Evolutionary conservation across 2,329 filamentous ascomycete genomes (phyloP).

Genomic region (Epichloe scottii): DNA sequence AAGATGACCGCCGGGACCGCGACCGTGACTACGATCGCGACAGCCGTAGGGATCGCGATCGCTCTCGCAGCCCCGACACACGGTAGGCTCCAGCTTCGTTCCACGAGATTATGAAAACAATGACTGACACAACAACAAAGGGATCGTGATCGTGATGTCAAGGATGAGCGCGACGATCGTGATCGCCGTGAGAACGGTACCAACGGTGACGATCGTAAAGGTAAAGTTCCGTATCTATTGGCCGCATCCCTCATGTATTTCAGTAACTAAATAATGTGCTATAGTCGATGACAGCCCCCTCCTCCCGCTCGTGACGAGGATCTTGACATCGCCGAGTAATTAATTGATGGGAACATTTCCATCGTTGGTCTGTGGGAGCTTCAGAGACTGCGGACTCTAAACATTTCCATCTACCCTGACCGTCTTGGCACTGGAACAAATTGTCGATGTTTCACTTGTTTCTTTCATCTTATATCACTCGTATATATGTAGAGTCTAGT

Average conservation of each 20-base stretch:
- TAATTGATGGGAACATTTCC: neutral
- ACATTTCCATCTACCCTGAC: constrained; percentile 7
- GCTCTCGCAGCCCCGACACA: constrained; percentile 57
- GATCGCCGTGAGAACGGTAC: constrained; percentile 65
- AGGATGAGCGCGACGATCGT: constrained; percentile 58
- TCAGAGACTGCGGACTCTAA: constrained; percentile 5
- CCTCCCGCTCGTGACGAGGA: constrained; percentile 74
- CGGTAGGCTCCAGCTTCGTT: constrained; percentile 29
- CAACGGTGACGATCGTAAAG: constrained; percentile 84
- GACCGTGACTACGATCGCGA: constrained; percentile 70
- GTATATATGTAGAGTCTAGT: constrained; percentile 10
- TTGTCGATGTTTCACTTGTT: neutral
- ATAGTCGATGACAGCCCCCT: constrained; percentile 53
- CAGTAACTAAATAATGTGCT: neutral
- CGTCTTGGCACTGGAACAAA: constrained; percentile 7
- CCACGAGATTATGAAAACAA: neutral
- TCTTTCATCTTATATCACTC: constrained; percentile 2
- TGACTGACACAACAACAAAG: constrained; percentile 20
- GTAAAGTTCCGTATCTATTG: constrained; percentile 32
- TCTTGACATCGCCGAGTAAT: constrained; percentile 79
- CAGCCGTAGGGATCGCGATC: constrained; percentile 63
- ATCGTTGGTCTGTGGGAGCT: neutral
- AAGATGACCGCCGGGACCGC: constrained; percentile 73
- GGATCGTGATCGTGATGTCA: constrained; percentile 43
- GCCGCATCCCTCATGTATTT: neutral